These are phyloP conservation scores for Panicum hallii DNA, from an alignment of 202 grass and related monocot species.

Conservation along the genomic window DNA sequence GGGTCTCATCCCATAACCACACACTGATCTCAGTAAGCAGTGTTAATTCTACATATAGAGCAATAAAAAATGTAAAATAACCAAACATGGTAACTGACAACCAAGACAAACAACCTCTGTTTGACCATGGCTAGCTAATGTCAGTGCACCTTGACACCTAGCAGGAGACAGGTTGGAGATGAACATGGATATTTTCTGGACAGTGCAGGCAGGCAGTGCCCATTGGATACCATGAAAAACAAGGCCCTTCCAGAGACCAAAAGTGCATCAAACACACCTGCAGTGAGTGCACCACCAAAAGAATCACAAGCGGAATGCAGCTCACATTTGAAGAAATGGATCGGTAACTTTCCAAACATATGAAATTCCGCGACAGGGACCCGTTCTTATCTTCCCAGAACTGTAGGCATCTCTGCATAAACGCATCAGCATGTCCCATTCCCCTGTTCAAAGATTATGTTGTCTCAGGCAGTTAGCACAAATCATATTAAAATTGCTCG, in stretches of 20 bases:
- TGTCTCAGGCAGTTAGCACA: not conserved
- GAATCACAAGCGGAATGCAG: not conserved
- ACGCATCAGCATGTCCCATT: not conserved
- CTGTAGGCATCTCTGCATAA: not conserved
- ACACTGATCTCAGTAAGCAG: not conserved
- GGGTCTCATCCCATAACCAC: not conserved
- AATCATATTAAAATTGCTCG: not conserved
- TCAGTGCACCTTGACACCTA: not conserved
- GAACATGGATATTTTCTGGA: not conserved
- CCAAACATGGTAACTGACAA: not conserved
- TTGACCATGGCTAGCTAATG: not conserved
- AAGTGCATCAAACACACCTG: not conserved
- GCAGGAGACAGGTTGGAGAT: not conserved
- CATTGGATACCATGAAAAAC: not conserved
- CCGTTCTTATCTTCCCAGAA: not conserved
- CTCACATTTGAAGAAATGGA: conserved; percentile 2
- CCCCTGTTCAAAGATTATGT: not conserved
- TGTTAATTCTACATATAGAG: not conserved
- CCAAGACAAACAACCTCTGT: not conserved
- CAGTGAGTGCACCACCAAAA: not conserved
- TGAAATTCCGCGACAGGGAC: not conserved
- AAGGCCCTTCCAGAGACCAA: not conserved
- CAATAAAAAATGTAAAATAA: not conserved
- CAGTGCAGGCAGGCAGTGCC: not conserved
- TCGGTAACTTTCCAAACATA: conserved; percentile 4